Evolutionary conservation across 2,329 filamentous ascomycete genomes (phyloP).

Genomic region (Ophiosphaerella herpotricha): DNA sequence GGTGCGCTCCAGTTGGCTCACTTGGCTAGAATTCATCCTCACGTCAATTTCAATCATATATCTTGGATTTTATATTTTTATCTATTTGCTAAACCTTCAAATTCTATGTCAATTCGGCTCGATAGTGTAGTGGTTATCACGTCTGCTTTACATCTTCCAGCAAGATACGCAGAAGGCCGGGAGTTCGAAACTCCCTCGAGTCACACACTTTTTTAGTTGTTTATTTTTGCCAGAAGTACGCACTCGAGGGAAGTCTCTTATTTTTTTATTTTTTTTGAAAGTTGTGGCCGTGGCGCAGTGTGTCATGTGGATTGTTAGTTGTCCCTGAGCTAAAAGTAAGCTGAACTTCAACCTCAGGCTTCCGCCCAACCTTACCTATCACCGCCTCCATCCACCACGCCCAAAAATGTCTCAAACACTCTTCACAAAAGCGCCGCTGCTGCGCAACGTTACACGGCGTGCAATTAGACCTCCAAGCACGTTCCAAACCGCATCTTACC

Average conservation of each 20-base stretch:
- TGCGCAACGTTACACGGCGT: conserved; percentile 13
- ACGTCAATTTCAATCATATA: too few relatives aligned
- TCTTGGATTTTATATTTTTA: too few relatives aligned
- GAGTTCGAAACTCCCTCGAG: neutral
- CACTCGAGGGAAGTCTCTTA: too few relatives aligned
- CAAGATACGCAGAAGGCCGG: neutral
- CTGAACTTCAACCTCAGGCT: conserved; percentile 18
- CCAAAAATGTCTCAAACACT: conserved; percentile 21
- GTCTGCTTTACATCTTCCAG: neutral
- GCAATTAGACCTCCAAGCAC: conserved; percentile 1
- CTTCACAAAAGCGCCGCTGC: conserved; percentile 13
- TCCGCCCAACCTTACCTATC: conserved; percentile 2
- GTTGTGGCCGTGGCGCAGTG: neutral
- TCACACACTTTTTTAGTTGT: too few relatives aligned
- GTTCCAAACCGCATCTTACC: conserved; percentile 11
- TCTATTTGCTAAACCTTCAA: neutral
- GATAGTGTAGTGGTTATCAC: neutral
- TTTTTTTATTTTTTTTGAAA: too few relatives aligned
- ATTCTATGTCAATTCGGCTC: neutral
- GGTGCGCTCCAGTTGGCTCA: too few relatives aligned
- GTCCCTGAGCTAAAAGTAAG: too few relatives aligned
- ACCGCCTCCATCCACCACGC: conserved; percentile 10
- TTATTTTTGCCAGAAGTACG: too few relatives aligned
- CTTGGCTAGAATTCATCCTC: too few relatives aligned
- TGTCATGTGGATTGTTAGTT: conserved; percentile 8